Conservation (phyloP, 345 rosid species). For the Bruguiera sexangula region DNA sequence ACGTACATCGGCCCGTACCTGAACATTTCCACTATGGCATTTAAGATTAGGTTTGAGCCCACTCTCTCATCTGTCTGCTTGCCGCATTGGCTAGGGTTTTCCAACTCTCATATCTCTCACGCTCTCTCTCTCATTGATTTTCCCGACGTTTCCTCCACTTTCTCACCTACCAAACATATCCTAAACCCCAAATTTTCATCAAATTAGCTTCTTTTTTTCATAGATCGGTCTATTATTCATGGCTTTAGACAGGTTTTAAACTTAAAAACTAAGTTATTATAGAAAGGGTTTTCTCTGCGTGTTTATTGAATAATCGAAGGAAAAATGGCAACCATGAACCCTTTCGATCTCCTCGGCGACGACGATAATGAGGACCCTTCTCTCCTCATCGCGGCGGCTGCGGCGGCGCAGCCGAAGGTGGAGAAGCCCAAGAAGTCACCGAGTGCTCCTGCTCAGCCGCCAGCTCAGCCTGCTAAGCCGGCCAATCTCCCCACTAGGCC, state of each 20-base stretch:
- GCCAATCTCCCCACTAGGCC: conserved; percentile 32
- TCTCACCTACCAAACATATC: conserved; percentile 14
- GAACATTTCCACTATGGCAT: conserved; percentile 35
- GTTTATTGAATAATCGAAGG: background rate
- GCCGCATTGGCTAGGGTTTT: conserved; percentile 66
- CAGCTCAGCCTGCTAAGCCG: conserved; percentile 9
- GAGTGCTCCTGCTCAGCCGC: conserved; percentile 14
- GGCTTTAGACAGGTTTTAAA: conserved; percentile 36
- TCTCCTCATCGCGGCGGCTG: conserved; percentile 15
- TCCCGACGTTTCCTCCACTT: background rate
- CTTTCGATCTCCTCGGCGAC: conserved; percentile 27
- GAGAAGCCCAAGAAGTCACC: conserved; percentile 12
- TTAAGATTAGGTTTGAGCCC: conserved; percentile 37
- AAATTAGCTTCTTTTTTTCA: background rate
- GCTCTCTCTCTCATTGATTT: background rate
- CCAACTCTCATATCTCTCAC: conserved; percentile 1
- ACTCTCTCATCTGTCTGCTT: conserved; percentile 32
- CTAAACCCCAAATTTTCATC: background rate
- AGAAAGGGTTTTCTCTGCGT: background rate
- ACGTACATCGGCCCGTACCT: conserved; percentile 15
- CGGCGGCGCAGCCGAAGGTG: conserved; percentile 2
- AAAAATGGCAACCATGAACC: conserved; percentile 25
- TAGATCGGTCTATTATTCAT: conserved; percentile 22
- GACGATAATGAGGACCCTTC: conserved; percentile 27
- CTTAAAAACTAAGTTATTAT: too few relatives aligned